Evolutionary conservation across 2,329 filamentous ascomycete species (phyloP), one percentile per base, ranked within the genome.

Genomic region (Colletotrichum cereale): DNA sequence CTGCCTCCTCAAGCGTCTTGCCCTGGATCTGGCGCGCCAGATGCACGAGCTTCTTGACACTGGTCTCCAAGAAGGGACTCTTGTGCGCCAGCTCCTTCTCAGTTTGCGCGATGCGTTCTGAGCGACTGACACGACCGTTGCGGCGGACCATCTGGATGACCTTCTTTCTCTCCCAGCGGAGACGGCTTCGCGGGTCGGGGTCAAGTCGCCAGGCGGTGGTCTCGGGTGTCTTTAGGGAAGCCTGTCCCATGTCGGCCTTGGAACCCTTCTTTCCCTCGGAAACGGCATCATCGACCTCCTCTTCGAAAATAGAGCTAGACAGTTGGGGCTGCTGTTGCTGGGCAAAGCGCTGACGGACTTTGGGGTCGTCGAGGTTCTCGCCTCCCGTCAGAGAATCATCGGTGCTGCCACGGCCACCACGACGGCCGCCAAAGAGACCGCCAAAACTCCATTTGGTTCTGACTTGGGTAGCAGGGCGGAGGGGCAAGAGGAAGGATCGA

Each of bases 1-100:
- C 93, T 18, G 96, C 96, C 44, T 99, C 95, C 69, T 97, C 94
- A 73, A 99, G 86, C n/a, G 92, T 91, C 88, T 98, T 98, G 75
- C 96, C 96, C 2, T 91, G 88, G 78, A 99, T 96, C 84, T 98
- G 96, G 66, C 92, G 90, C 31, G 96, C 91, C 61, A 99, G 84
- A 77, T 93, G 92, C 63, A 92, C 91, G 66, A 99, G 87, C 85
- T 99, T 99, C 90, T 99, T 99, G 74, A 93, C 86, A 60, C 91
- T 94, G 2, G 96, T 98, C 77, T 95, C 91, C 79, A 98, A 88
- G 75, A 89, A 88, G 57, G 91, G 88, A 73, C 91, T 94, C 81
- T 91, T 91, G 80, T 84, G 85, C 34, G 81, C 74, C 72, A 87
- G 78, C 76, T 87, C 79, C 71, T 88, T 85, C 81, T 92, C 90